Base-by-base conservation (phyloP, 306 rosid species). In the Quercus mongolica region DNA sequence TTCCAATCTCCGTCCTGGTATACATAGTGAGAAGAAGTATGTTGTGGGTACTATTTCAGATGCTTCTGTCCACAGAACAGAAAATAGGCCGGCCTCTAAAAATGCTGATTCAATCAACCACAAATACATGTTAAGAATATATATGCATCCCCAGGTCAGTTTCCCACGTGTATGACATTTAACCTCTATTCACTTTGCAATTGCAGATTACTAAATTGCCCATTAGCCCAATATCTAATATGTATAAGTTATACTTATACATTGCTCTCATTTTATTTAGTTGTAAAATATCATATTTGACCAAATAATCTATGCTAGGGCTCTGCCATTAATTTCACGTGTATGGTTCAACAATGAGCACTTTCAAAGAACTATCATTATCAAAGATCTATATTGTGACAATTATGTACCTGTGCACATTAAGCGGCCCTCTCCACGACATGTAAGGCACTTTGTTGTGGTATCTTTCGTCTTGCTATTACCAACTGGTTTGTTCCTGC, bases 361-460 rank as follows among this genome's bases (percentile, higher is more conserved):
- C 31, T 6, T 9, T 21, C 6, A 14, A 13, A 59, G 65, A 21
- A 59, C 5, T 21, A 20, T 59, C 30, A 10, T n/a, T 23, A 20
- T 59, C 65, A 59, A 4, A 23, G 26, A 59, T 59, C 54, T 49
- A 23, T 59, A 59, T 59, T 59, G 14, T 6, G 71, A 78, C 54
- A 74, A 56, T 31, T 35, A 51, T n/a, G 79, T 79, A 95, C 99
- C 99, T 85, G 92, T 65, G 81, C 99, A 93, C 84, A 93, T 26
- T 83, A 93, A 76, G 72, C 94, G 91, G 75, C 98, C 96, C 86
- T 90, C 94, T 58, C 99, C 99, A 33, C 92, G 89, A 79, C 99
- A 95, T 68, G 91, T 87, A 58, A 84, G 86, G 88, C 98, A 95
- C 79, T 82, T 87, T 75, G 77, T 84, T 23, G 86, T 46, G 79